Evolutionary conservation across 2,329 filamentous ascomycete species (phyloP), one percentile per base, ranked within the genome.

Genomic region (Chaetomium globosum): DNA sequence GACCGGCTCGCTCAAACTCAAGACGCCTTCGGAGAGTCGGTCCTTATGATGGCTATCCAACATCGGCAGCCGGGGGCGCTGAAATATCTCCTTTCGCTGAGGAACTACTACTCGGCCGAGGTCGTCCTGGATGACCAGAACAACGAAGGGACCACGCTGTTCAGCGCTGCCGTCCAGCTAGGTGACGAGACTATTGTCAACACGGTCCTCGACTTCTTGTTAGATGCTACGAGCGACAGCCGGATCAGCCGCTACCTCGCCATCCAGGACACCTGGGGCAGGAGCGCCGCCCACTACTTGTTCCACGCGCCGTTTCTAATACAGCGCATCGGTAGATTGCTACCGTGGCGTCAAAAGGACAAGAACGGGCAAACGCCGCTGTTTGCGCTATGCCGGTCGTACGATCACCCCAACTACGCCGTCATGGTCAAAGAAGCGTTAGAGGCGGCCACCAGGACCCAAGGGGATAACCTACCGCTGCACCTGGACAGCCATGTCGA

Each of bases 331-430:
- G 93, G 93, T 2, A 83, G 85, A 66, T 79, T 94, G 69, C 81
- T 99, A 61, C 91, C 92, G 9, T 99, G 95, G 95, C 86, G 87
- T 65, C 87, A 96, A 76, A 92, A 89, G 70, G 95, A 99, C 77
- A 96, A 93, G 75, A 97, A 98, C 74, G 95, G 95, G 0, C 95
- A 98, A 77, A 99, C 96, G n/a, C 96, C 95, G 1, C 80, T 99
- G 9, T 98, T 99, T 75, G 95, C 95, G 1, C 82, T 98, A 0
- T 98, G 93, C 76, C 87, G 95, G 71, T 98, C 93, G 0, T 99
- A 99, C 74, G 95, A 99, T 74, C 93, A 99, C 76, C 84, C 88
- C 1, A 84, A 93, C 71, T 99, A 99, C 77, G 85, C 87, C 61
- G 81, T 83, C 55, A 98, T 99, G 95, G 91, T 99, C 0, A 88